Evolutionary conservation across 176 grass and related monocot genomes (phyloP).

Genomic region (Oryza coarctata): DNA sequence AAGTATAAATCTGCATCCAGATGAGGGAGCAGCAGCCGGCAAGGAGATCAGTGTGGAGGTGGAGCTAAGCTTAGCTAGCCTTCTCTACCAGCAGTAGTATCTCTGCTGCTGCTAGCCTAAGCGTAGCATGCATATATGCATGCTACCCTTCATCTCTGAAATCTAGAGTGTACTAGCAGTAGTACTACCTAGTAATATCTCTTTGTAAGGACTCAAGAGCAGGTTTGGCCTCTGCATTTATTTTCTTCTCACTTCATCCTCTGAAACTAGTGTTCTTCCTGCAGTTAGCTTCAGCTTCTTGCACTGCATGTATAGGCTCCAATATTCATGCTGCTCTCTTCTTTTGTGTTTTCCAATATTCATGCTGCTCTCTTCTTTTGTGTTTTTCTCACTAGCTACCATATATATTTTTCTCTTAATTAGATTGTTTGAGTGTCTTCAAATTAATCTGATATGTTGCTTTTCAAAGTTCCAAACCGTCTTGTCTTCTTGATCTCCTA

Average conservation of each 20-base stretch:
- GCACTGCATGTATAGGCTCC: background rate
- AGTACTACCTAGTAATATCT: background rate
- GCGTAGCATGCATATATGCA: background rate
- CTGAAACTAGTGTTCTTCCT: background rate
- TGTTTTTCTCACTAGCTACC: background rate
- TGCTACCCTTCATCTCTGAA: conserved; percentile 12
- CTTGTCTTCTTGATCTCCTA: background rate
- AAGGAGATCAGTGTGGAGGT: background rate
- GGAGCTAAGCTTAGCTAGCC: background rate
- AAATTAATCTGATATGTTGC: background rate
- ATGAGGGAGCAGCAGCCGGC: background rate
- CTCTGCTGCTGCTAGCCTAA: background rate
- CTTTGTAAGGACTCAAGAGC: background rate
- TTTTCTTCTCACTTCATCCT: background rate
- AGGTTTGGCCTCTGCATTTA: conserved; percentile 10
- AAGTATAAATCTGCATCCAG: conserved; percentile 27
- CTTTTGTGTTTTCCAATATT: background rate
- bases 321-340: background rate
- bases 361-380: background rate
- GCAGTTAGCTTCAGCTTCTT: background rate
- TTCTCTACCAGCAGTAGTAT: background rate
- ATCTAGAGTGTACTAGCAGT: background rate
- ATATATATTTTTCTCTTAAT: background rate
- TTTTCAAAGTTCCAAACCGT: background rate
- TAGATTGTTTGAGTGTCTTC: background rate